Conservation (phyloP, 148 eudicot genomes). For the Persicaria tinctoria region DNA sequence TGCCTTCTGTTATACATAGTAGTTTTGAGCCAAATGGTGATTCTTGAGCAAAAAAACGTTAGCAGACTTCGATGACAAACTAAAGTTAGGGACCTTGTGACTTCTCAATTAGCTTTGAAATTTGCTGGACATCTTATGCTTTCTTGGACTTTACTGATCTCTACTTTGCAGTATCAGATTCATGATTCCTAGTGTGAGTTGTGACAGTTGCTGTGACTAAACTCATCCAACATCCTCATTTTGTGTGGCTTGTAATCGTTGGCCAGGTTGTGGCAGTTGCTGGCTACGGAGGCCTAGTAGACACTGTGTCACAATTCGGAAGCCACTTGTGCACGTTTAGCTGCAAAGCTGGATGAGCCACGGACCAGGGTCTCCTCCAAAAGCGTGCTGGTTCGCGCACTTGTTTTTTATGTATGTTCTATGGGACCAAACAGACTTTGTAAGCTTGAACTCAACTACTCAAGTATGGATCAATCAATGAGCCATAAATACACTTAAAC, state of each 20-base stretch:
- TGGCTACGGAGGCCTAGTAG: conserved; percentile 84
- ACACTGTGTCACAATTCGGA: conserved; percentile 78
- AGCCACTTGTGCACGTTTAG: conserved; percentile 83
- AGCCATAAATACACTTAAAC: conserved; percentile 17
- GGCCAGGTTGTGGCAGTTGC: conserved; percentile 75
- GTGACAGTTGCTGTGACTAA: too few species aligned
- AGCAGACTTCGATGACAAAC: neutral
- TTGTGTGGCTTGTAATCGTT: neutral
- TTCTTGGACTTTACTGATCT: too few species aligned
- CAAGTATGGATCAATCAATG: neutral
- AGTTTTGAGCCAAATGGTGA: neutral
- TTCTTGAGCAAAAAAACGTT: neutral
- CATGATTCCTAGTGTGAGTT: too few species aligned
- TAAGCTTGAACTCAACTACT: too few species aligned
- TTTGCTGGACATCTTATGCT: too few species aligned
- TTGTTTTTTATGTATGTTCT: neutral
- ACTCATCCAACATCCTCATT: too few species aligned
- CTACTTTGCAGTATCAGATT: too few species aligned
- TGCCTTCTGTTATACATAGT: too few species aligned
- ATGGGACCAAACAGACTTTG: too few species aligned
- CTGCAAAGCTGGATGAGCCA: conserved; percentile 32
- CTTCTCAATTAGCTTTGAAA: too few species aligned
- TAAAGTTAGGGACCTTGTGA: too few species aligned
- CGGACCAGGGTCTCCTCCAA: neutral
- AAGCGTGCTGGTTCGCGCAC: neutral